These are phyloP conservation scores for Cutaneotrichosporon sp. DNA, from an alignment of 1,284 basidiomycete genomes.

Conservation along the genomic window DNA sequence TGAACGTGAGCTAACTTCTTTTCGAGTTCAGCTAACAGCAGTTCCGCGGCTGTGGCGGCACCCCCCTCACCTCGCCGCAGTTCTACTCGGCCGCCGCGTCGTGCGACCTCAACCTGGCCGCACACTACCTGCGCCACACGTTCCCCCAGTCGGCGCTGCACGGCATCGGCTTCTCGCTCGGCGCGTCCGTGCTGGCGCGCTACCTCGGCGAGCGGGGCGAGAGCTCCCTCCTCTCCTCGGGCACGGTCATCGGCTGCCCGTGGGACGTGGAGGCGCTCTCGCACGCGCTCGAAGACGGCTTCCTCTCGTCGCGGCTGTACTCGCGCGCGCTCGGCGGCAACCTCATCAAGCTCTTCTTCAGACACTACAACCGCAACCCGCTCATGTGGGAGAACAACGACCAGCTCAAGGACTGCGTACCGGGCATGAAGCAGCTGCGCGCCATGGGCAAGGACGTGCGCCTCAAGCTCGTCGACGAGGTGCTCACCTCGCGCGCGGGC, in stretches of 20 bases:
- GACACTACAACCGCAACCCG: slow-evolving; percentile 58
- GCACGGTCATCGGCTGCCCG: slow-evolving; percentile 72
- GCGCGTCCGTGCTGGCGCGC: slow-evolving; percentile 87
- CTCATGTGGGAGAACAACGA: slow-evolving; percentile 28
- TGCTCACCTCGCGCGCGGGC: slow-evolving; percentile 72
- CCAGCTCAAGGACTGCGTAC: slow-evolving; percentile 21
- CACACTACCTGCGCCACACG: slow-evolving; percentile 70
- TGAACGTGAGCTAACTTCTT: slow-evolving; percentile 60
- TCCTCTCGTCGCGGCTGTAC: slow-evolving; percentile 71
- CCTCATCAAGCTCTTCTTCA: slow-evolving; percentile 66
- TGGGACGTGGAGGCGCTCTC: slow-evolving; percentile 51
- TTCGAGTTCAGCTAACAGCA: slow-evolving; percentile 16
- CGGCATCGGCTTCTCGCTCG: slow-evolving; percentile 91
- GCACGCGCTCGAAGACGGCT: slow-evolving; percentile 61
- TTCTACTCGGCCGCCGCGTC: slow-evolving; percentile 81
- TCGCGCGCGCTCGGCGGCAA: slow-evolving; percentile 81
- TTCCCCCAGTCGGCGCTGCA: slow-evolving; percentile 81
- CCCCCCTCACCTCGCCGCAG: slow-evolving; percentile 69
- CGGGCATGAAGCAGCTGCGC: slow-evolving; percentile 27
- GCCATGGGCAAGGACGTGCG: slow-evolving; percentile 24
- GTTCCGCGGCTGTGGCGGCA: slow-evolving; percentile 88
- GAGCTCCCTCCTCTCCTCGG: slow-evolving; percentile 72
- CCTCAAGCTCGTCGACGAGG: slow-evolving; percentile 54
- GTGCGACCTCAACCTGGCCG: slow-evolving; percentile 78
- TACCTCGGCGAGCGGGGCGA: slow-evolving; percentile 86